phyloP scores from a whole-genome alignment of 495 filamentous ascomycete genomes.

The Hypoxylon fragiforme region DNA sequence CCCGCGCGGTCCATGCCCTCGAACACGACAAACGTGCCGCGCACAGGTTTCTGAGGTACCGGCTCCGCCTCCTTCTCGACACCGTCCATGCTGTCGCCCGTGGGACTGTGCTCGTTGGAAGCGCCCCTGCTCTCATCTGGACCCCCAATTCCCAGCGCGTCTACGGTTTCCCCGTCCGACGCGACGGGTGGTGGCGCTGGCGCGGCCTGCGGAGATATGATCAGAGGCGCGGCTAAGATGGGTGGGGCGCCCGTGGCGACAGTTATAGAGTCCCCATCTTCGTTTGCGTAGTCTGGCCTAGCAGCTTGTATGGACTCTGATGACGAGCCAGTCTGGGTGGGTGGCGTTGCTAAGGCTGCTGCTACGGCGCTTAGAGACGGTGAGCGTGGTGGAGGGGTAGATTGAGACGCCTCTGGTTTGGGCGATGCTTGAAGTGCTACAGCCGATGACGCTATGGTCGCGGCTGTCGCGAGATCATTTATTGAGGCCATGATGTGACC shows the following conservation, averaged over 20 bases:
- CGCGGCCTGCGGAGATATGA: slow-evolving; percentile 26
- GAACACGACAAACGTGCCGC: slow-evolving; percentile 82
- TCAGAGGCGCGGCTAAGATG: slow-evolving; percentile 28
- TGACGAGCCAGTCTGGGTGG: not conserved
- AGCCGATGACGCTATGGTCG: slow-evolving; percentile 43
- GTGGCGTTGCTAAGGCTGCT: slow-evolving; percentile 1
- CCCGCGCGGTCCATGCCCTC: slow-evolving; percentile 94
- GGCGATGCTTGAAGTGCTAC: slow-evolving; percentile 35
- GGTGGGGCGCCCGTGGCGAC: slow-evolving; percentile 21
- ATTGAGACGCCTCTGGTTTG: slow-evolving; percentile 9
- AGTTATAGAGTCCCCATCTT: slow-evolving; percentile 23
- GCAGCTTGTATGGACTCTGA: not conserved
- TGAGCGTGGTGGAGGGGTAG: slow-evolving; percentile 4
- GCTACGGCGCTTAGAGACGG: not conserved
- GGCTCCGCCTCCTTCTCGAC: slow-evolving; percentile 16
- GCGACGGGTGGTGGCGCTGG: not conserved
- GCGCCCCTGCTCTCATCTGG: too few species aligned
- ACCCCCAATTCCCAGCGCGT: too few species aligned
- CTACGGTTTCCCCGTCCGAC: not conserved
- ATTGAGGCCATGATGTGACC: slow-evolving; percentile 48
- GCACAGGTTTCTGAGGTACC: slow-evolving; percentile 34
- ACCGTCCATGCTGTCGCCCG: not conserved
- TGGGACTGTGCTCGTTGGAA: not conserved
- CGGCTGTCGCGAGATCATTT: slow-evolving; percentile 49
- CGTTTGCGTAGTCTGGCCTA: too few species aligned